These are phyloP conservation scores for Yamadazyma kitorensis DNA, from an alignment of 805 yeast species.

Conservation along the genomic window DNA sequence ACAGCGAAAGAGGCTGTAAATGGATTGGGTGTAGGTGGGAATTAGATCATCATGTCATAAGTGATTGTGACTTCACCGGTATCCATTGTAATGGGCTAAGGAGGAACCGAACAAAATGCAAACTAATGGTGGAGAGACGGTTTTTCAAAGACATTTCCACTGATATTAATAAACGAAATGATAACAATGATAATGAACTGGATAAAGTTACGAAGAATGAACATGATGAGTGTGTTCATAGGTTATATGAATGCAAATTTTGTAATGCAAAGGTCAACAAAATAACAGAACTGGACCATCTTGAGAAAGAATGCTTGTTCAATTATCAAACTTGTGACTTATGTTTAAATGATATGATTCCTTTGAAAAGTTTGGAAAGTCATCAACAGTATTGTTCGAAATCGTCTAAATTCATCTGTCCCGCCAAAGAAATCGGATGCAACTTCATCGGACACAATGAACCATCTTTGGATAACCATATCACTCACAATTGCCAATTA, in stretches of 20 bases:
- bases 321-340: conserved; percentile 43
- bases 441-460: conserved; percentile 41
- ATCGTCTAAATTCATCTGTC: conserved; percentile 41
- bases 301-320: conserved; percentile 35
- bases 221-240: conserved; percentile 38
- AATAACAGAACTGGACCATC: conserved; percentile 32
- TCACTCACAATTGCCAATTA: conserved; percentile 29
- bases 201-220: conserved; percentile 4
- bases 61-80: conserved; percentile 36
- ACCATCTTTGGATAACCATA: conserved; percentile 35
- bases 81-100: conserved; percentile 28
- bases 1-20: conserved; percentile 50
- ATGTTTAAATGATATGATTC: conserved; percentile 40
- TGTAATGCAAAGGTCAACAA: conserved; percentile 31
- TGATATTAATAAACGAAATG: not conserved
- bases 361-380: conserved; percentile 31
- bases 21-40: conserved; percentile 62
- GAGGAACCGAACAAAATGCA: conserved; percentile 8
- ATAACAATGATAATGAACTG: not conserved
- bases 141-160: conserved; percentile 3
- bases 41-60: conserved; percentile 45
- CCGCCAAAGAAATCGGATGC: conserved; percentile 49
- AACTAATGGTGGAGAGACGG: conserved; percentile 17
- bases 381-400: conserved; percentile 44
- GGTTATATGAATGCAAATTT: conserved; percentile 29